Evolutionary conservation across 371 early-diverging fungal genomes (phyloP).

Genomic region (Mucor mucedo): DNA sequence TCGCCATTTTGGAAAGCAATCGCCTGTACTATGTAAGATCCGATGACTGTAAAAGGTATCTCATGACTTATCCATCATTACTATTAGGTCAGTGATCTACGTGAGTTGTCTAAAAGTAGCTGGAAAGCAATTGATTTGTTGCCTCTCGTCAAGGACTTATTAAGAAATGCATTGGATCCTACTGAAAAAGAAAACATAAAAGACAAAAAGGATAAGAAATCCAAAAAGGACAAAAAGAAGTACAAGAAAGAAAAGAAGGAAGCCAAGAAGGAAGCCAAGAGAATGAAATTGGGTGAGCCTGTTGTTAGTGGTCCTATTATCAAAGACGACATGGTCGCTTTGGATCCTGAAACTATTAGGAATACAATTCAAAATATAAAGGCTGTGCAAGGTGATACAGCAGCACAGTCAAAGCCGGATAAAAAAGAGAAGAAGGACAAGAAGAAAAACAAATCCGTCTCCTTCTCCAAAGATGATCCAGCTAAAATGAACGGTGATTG

Average conservation of each 20-base stretch:
- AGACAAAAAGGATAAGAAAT: slow-evolving; percentile 18
- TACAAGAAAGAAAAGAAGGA: slow-evolving; percentile 35
- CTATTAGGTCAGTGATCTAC: slow-evolving; percentile 57
- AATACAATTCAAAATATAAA: slow-evolving; percentile 43
- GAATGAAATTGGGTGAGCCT: slow-evolving; percentile 33
- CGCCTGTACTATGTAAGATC: slow-evolving; percentile 57
- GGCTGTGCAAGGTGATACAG: slow-evolving; percentile 22
- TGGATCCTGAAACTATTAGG: slow-evolving; percentile 39
- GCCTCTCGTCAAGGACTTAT: slow-evolving; percentile 38
- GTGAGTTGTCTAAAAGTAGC: slow-evolving; percentile 62
- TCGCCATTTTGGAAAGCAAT: slow-evolving; percentile 55
- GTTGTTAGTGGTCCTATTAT: slow-evolving; percentile 20
- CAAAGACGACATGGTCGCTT: slow-evolving; percentile 7
- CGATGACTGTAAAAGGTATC: background rate
- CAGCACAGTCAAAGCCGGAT: background rate
- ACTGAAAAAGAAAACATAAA: background rate
- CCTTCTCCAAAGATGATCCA: slow-evolving; percentile 30
- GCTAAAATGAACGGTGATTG: slow-evolving; percentile 1
- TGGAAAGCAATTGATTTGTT: slow-evolving; percentile 60
- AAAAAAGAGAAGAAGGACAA: background rate
- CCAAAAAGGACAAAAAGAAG: slow-evolving; percentile 34
- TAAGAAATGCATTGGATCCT: slow-evolving; percentile 27
- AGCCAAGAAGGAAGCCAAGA: slow-evolving; percentile 29
- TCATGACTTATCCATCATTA: background rate
- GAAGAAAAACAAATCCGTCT: slow-evolving; percentile 30